Conservation (phyloP, 2,329 filamentous ascomycete genomes). For the Ophiocordyceps sinensis region DNA sequence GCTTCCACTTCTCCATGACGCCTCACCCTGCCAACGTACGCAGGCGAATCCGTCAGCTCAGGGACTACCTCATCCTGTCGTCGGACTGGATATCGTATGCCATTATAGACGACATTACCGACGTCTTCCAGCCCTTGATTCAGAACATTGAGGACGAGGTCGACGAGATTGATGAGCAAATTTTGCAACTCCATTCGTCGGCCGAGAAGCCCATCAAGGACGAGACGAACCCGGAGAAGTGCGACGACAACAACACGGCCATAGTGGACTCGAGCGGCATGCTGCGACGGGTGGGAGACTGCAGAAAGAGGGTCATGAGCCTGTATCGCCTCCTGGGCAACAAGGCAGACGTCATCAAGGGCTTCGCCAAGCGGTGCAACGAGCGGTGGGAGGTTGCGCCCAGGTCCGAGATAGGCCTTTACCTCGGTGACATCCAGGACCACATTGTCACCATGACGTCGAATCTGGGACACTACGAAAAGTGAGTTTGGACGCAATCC, state of each 20-base stretch:
- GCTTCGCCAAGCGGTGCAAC: constrained; percentile 95
- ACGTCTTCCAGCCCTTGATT: constrained; percentile 86
- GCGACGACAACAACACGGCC: constrained; percentile 28
- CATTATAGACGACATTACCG: constrained; percentile 95
- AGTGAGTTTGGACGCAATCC: constrained; percentile 38
- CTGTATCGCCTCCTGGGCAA: constrained; percentile 86
- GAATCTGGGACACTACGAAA: constrained; percentile 91
- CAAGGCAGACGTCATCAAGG: constrained; percentile 98
- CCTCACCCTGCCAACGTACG: constrained; percentile 95
- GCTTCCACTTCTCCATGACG: constrained; percentile 93
- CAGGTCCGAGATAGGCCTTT: constrained; percentile 89
- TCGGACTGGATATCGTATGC: constrained; percentile 98
- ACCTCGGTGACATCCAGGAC: constrained; percentile 95
- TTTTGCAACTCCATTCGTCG: constrained; percentile 64
- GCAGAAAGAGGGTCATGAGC: constrained; percentile 93
- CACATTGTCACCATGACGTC: constrained; percentile 98
- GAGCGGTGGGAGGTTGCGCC: constrained; percentile 96
- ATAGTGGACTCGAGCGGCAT: constrained; percentile 52
- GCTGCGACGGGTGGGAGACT: constrained; percentile 83
- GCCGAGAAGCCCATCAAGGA: constrained; percentile 26
- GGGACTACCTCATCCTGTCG: constrained; percentile 83
- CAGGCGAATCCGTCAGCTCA: constrained; percentile 79
- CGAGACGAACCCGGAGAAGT: constrained; percentile 29
- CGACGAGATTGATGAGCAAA: constrained; percentile 89
- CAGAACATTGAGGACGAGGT: constrained; percentile 91